Evolutionary conservation across 768 basidiomycete genomes (phyloP).

Genomic region (Tulasnella sp.): DNA sequence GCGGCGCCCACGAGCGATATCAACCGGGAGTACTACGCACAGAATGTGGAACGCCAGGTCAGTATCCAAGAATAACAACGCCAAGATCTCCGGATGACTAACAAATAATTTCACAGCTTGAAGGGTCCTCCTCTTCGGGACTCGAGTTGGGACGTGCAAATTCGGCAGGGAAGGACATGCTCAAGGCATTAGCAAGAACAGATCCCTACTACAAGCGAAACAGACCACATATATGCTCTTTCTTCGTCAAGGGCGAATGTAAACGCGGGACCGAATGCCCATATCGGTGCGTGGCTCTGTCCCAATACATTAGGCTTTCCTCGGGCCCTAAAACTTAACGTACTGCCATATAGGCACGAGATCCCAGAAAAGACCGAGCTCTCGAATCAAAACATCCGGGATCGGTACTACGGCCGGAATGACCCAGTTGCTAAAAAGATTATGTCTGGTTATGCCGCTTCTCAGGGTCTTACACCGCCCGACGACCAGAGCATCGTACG

Average conservation of each 20-base stretch:
- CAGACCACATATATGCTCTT: constrained; percentile 84
- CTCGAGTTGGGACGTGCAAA: constrained; percentile 49
- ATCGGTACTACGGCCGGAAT: constrained; percentile 83
- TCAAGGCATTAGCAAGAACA: constrained; percentile 85
- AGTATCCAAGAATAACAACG: no score
- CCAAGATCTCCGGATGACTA: no score
- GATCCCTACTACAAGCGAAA: constrained; percentile 98
- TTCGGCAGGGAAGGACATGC: constrained; percentile 88
- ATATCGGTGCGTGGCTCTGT: constrained; percentile 42
- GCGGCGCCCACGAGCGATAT: constrained; percentile 94
- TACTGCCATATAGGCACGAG: constrained; percentile 54
- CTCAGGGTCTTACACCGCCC: constrained; percentile 74
- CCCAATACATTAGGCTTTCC: not conserved
- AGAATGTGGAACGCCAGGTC: constrained; percentile 81
- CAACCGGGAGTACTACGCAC: constrained; percentile 89
- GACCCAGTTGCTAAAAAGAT: constrained; percentile 95
- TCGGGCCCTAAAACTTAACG: not conserved
- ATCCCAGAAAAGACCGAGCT: constrained; percentile 70
- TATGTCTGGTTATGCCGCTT: constrained; percentile 61
- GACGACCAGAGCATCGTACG: constrained; percentile 78
- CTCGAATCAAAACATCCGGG: constrained; percentile 85
- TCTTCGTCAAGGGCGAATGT: constrained; percentile 92
- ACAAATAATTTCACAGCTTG: constrained; percentile 43
- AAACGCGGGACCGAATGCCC: constrained; percentile 86
- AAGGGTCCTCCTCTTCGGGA: constrained; percentile 48